These are phyloP conservation scores for Ustilago xerochloae DNA, from an alignment of 1,284 basidiomycete genomes.

Conservation along the genomic window DNA sequence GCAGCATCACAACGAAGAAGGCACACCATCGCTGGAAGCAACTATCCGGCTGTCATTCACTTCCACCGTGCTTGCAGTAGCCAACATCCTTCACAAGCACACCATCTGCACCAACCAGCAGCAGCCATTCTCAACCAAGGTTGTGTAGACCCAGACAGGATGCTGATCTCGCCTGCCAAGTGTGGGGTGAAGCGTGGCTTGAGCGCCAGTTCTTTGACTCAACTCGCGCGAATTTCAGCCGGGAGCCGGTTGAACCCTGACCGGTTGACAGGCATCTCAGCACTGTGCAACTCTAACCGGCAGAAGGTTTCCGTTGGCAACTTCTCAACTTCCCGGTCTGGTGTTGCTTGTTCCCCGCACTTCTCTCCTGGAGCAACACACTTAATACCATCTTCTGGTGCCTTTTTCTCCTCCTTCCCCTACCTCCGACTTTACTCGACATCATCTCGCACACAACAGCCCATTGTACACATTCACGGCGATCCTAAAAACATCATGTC, in stretches of 20 bases:
- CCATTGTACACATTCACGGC: conserved; percentile 37
- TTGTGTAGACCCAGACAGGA: too few species aligned
- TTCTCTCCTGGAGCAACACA: neutral
- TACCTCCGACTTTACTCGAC: conserved; percentile 1
- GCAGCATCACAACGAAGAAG: neutral
- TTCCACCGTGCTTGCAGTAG: neutral
- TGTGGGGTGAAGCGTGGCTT: conserved; percentile 12
- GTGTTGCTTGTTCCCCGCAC: neutral
- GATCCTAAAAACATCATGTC: conserved; percentile 17
- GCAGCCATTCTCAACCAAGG: too few species aligned
- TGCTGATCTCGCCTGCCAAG: neutral
- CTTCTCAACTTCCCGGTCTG: conserved; percentile 26
- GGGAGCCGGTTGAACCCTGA: conserved; percentile 8
- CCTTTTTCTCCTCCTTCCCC: neutral
- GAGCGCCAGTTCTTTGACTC: conserved; percentile 7
- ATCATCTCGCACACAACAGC: neutral
- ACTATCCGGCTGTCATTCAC: too few species aligned
- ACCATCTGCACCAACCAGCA: neutral
- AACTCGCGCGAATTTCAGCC: conserved; percentile 14
- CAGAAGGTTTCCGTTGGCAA: too few species aligned
- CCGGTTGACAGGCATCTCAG: conserved; percentile 8
- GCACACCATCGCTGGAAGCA: neutral
- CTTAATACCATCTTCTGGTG: neutral
- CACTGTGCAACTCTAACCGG: neutral
- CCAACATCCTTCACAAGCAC: neutral